Evolutionary conservation across 1,284 basidiomycete species (phyloP), one percentile per base, ranked within the genome.

Genomic region (Polyporus tsugae): DNA sequence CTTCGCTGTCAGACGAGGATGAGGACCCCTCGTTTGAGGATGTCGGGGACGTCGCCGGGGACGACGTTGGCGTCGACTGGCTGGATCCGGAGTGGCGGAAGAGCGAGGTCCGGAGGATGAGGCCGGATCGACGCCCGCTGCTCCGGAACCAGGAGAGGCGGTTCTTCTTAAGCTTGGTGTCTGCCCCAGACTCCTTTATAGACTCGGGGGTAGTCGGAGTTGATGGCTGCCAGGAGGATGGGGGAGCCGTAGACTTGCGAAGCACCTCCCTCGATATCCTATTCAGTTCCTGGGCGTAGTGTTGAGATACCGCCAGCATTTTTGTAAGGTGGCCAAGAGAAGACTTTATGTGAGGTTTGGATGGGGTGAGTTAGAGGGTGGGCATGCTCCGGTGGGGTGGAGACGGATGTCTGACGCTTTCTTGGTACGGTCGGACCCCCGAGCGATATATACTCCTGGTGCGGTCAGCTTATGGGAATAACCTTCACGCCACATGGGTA

Each of bases 81-180:
- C 57, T 25, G 25, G 57, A 36, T 10, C 29, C 15, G 41, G 53
- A 44, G 29, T 55, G 29, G 29, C 52, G 52, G 60, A 62, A 60
- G 39, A 67, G 61, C 29, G 41, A 53, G 22, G 58, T 19, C 25
- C 64, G 62, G 60, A 66, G 65, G 49, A 63, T 62, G 35, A 65
- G 9, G 6, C 57, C 58, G 33, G 61, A 63, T 19, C 58, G 62
- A 29, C 66, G 68, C 19, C 39, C 63, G 64, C 62, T 67, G 10
- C 46, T 60, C 57, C 65, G 68, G 62, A 68, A 53, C 59, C 68
- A 58, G 35, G 69, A 72, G 65, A 72, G 68, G 6, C 71, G 66
- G 35, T 22, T 19, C 58, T 66, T 68, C 60, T 67, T 66, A 35
- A 38, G 9, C 25, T 41, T 29, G 33, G 55, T 36, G 49, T 60